A percentile compares a stretch with the other conserved stretches of the same genome.
Evolutionary conservation across 306 rosid species (phyloP).

Genomic region (Prosopis cineraria): DNA sequence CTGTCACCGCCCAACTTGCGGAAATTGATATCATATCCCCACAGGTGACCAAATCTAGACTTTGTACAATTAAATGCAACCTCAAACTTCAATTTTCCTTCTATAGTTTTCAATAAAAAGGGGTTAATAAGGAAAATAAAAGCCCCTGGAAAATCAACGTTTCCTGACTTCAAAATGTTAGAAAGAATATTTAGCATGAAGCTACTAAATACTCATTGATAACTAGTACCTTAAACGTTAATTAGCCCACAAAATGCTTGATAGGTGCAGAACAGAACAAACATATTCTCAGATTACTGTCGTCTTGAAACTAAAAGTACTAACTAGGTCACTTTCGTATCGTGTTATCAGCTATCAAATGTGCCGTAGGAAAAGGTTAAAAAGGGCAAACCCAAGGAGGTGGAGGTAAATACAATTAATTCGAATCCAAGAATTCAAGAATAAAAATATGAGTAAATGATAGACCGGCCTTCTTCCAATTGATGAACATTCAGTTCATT

Average conservation of each 20-base stretch:
- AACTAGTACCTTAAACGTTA: background rate
- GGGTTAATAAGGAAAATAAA: background rate
- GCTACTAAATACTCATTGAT: background rate
- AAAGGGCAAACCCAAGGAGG: conserved; percentile 13
- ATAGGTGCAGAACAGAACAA: background rate
- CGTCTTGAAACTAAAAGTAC: background rate
- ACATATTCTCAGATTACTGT: background rate
- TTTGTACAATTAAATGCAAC: conserved; percentile 3
- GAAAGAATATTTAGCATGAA: background rate
- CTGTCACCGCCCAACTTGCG: conserved; percentile 1
- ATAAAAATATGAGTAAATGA: background rate
- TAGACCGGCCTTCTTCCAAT: background rate
- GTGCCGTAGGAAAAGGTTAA: background rate
- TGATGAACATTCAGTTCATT: conserved; percentile 2
- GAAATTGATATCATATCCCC: background rate
- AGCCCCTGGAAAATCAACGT: conserved; percentile 13
- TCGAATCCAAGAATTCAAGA: background rate
- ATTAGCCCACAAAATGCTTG: conserved; percentile 6
- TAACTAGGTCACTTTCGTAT: background rate
- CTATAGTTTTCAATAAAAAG: background rate
- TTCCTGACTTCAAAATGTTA: background rate
- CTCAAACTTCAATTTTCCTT: conserved; percentile 26
- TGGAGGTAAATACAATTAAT: background rate
- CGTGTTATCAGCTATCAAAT: conserved; percentile 3
- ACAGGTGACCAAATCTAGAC: background rate